Conservation (phyloP, 257 asterid genomes). For the Osmanthus fragrans region DNA sequence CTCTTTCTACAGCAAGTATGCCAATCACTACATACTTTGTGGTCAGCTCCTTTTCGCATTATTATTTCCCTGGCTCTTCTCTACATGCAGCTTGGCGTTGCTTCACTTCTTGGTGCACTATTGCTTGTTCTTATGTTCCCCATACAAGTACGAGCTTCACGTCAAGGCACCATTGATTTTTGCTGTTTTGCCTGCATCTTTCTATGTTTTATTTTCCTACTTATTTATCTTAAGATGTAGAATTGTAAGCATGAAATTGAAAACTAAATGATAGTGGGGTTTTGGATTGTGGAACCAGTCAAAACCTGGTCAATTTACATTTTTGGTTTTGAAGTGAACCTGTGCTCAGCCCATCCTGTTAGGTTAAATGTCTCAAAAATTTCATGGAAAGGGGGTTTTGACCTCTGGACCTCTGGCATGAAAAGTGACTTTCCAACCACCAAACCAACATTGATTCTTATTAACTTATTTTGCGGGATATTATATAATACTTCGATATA, state of each 20-base stretch:
- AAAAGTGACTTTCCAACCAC: neutral
- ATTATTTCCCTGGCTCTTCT: constrained; percentile 80
- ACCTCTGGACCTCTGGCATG: neutral
- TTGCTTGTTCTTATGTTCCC: constrained; percentile 86
- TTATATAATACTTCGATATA: no score
- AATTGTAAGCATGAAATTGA: neutral
- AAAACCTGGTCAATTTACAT: neutral
- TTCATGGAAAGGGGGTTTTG: neutral
- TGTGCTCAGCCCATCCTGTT: neutral
- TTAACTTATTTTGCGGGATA: neutral
- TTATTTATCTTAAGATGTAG: neutral
- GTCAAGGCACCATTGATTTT: constrained; percentile 8
- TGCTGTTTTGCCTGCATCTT: constrained; percentile 7
- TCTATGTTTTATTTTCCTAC: constrained; percentile 2
- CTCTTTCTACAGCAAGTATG: constrained; percentile 78
- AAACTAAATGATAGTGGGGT: neutral
- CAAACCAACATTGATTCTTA: neutral
- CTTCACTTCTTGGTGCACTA: constrained; percentile 87
- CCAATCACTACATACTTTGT: constrained; percentile 84
- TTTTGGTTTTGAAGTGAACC: neutral
- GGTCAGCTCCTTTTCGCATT: constrained; percentile 98
- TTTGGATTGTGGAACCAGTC: neutral
- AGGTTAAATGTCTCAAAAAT: neutral
- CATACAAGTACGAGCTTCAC: constrained; percentile 55
- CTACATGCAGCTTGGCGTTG: constrained; percentile 79